These are phyloP conservation scores for Simmondsia chinensis DNA, from an alignment of 148 eudicot species.

Conservation along the genomic window DNA sequence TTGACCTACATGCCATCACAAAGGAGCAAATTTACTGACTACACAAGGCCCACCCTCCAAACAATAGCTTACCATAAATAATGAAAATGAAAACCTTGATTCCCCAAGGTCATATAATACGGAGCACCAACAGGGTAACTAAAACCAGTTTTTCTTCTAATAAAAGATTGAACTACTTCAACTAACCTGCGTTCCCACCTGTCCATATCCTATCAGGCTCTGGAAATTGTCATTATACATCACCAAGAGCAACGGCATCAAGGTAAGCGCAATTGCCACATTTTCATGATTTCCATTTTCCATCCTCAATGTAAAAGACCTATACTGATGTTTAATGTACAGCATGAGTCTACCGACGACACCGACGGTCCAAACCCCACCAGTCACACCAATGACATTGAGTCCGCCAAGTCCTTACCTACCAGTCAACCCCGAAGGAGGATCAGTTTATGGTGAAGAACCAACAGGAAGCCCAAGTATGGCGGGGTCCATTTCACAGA, in stretches of 20 bases:
- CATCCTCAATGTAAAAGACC: not conserved
- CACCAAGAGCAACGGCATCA: constrained; percentile 32
- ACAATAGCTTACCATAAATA: no score
- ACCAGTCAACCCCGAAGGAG: constrained; percentile 26
- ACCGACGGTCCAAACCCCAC: constrained; percentile 37
- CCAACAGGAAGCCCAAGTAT: no score
- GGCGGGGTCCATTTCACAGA: no score
- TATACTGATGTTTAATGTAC: constrained; percentile 10
- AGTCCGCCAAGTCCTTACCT: constrained; percentile 21
- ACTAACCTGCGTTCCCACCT: not conserved
- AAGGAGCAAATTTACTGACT: no score
- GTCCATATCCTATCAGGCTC: constrained; percentile 41
- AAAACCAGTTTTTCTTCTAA: not conserved
- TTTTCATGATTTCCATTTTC: not conserved
- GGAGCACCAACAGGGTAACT: not conserved
- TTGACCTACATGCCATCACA: no score
- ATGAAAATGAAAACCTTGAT: no score
- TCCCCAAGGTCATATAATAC: no score
- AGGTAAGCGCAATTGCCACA: constrained; percentile 20
- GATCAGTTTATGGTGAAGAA: constrained; percentile 38
- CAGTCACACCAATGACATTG: constrained; percentile 21
- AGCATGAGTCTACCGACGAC: constrained; percentile 30
- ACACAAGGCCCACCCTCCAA: no score
- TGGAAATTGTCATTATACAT: constrained; percentile 62
- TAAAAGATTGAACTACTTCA: not conserved